phyloP scores from a whole-genome alignment of 371 early-diverging fungal genomes.

The Actinomucor elegans region DNA sequence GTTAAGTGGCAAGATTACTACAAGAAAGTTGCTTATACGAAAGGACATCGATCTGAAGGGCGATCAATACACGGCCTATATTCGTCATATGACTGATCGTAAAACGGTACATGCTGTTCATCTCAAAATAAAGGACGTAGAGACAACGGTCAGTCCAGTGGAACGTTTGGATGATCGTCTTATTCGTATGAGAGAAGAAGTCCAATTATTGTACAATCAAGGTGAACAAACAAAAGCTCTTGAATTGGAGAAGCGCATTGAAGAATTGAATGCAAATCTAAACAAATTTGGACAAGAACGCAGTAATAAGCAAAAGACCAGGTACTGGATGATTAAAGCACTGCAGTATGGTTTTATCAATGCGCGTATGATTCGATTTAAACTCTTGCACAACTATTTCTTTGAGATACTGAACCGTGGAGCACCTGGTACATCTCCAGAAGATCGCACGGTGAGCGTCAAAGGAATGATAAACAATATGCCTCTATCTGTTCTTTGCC shows the following conservation, averaged over 20 bases:
- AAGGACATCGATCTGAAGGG: conserved; percentile 17
- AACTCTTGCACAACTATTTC: conserved; percentile 43
- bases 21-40: conserved; percentile 10
- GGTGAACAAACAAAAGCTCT: conserved; percentile 3
- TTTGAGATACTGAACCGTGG: conserved; percentile 7
- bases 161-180: conserved; percentile 29
- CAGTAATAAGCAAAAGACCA: background rate
- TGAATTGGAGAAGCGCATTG: background rate
- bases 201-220: background rate
- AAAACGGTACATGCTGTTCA: background rate
- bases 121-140: background rate
- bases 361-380: conserved; percentile 41
- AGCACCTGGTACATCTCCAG: conserved; percentile 16
- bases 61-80: conserved; percentile 16
- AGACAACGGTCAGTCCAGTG: conserved; percentile 3
- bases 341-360: conserved; percentile 47
- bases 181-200: conserved; percentile 21
- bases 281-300: background rate
- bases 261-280: background rate
- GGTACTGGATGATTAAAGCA: conserved; percentile 34
- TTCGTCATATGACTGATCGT: conserved; percentile 8
- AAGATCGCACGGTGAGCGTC: conserved; percentile 6
- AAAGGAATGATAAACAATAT: conserved; percentile 8
- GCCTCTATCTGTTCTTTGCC: background rate
- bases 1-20: background rate